These are phyloP conservation scores for Helianthus tuberosus DNA, from an alignment of 129 eudicot genomes.

Conservation along the genomic window DNA sequence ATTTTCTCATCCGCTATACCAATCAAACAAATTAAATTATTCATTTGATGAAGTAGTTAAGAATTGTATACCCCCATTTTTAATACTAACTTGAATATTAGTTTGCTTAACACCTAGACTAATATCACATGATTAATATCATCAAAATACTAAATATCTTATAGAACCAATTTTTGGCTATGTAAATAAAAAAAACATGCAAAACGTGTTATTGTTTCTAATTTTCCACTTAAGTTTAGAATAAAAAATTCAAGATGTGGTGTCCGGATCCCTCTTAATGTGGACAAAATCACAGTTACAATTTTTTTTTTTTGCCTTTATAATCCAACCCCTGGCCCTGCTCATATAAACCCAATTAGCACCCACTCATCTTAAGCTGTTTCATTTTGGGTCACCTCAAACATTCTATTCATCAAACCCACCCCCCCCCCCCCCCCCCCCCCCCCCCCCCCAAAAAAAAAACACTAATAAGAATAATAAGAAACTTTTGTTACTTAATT, in stretches of 20 bases:
- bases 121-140: background rate
- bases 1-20: too few species aligned
- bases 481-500: background rate
- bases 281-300: background rate
- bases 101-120: background rate
- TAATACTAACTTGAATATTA: background rate
- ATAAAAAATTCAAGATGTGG: background rate
- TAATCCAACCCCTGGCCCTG: background rate
- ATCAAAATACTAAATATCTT: background rate
- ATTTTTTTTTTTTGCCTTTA: constrained; percentile 3
- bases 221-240: background rate
- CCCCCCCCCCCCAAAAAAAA: too few species aligned
- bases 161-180: background rate
- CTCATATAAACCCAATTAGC: background rate
- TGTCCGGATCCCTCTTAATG: background rate
- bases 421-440: too few species aligned
- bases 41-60: too few species aligned
- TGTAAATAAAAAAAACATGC: background rate
- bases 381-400: background rate
- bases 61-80: background rate
- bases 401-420: background rate
- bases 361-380: background rate
- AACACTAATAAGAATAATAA: background rate
- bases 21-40: too few species aligned
- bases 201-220: background rate